Conservation (phyloP, 2,329 filamentous ascomycete genomes). For the Trichophyton mentagrophytes region DNA sequence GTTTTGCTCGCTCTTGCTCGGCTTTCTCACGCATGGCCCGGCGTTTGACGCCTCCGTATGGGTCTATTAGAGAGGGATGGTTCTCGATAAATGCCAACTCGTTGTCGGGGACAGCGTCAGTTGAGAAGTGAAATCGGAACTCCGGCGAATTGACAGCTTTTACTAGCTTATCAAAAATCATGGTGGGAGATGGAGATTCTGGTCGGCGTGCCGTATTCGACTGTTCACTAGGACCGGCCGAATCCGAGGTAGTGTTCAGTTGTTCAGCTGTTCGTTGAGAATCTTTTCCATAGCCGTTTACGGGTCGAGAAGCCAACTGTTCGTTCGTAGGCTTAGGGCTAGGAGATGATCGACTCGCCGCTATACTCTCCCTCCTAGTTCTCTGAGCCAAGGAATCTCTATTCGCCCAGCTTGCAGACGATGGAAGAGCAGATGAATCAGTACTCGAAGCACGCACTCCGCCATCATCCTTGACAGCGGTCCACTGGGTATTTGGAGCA, state of each 20-base stretch:
- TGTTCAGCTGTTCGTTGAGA: neutral
- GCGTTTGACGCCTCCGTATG: slow-evolving; percentile 68
- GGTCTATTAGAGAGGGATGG: slow-evolving; percentile 70
- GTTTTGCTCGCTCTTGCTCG: slow-evolving; percentile 45
- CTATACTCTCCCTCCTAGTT: slow-evolving; percentile 58
- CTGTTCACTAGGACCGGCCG: neutral
- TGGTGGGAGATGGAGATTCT: slow-evolving; percentile 11
- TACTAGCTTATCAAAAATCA: slow-evolving; percentile 30
- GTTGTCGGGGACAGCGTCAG: slow-evolving; percentile 33
- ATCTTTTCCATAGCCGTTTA: neutral
- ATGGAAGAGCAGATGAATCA: slow-evolving; percentile 85
- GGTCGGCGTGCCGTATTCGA: neutral
- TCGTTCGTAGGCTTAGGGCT: slow-evolving; percentile 55
- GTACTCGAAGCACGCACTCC: slow-evolving; percentile 42
- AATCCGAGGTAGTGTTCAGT: neutral
- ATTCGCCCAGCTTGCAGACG: slow-evolving; percentile 84
- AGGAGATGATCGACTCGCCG: slow-evolving; percentile 66
- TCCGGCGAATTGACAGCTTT: slow-evolving; percentile 37
- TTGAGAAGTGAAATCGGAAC: slow-evolving; percentile 44
- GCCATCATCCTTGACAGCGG: slow-evolving; percentile 57
- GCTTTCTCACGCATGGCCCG: slow-evolving; percentile 61
- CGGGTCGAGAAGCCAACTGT: slow-evolving; percentile 25
- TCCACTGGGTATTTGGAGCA: slow-evolving; percentile 53
- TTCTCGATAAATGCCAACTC: slow-evolving; percentile 41
- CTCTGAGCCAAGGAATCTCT: slow-evolving; percentile 52